Evolutionary conservation across 177 flowering plant species (phyloP).

Genomic region (Tripterygium wilfordii): DNA sequence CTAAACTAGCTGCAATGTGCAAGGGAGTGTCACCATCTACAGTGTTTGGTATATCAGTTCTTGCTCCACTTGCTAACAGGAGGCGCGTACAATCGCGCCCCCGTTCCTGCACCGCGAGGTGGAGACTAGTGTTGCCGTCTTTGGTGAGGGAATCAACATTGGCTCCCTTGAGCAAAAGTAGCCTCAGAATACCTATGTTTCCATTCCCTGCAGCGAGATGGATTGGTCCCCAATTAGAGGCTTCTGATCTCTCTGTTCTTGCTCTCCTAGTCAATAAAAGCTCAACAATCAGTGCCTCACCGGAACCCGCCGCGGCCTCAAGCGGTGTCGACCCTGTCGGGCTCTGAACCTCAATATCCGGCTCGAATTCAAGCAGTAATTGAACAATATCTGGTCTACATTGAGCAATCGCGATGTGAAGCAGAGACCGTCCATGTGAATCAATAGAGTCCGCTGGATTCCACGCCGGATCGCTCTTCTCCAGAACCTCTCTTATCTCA

Average conservation of each 20-base stretch:
- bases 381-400: constrained; percentile 68
- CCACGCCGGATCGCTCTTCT: constrained; percentile 48
- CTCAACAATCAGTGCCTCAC: constrained; percentile 63
- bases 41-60: constrained; percentile 22
- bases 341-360: constrained; percentile 41
- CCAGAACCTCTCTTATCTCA: constrained; percentile 54
- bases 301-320: constrained; percentile 52
- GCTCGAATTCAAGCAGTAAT: constrained; percentile 54
- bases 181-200: constrained; percentile 51
- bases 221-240: constrained; percentile 45
- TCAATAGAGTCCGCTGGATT: constrained; percentile 47
- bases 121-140: constrained; percentile 60
- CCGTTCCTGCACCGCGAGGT: constrained; percentile 54
- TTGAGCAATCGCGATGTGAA: constrained; percentile 60
- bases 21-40: constrained; percentile 54
- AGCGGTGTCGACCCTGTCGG: constrained; percentile 49
- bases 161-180: constrained; percentile 57
- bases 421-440: constrained; percentile 45
- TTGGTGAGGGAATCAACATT: constrained; percentile 35
- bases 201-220: constrained; percentile 58
- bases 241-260: constrained; percentile 32
- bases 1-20: constrained; percentile 49
- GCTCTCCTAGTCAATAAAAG: constrained; percentile 51
- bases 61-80: constrained; percentile 42
- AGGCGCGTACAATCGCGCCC: constrained; percentile 54